phyloP scores from a whole-genome alignment of 495 filamentous ascomycete species.

The Neurospora sp. region DNA sequence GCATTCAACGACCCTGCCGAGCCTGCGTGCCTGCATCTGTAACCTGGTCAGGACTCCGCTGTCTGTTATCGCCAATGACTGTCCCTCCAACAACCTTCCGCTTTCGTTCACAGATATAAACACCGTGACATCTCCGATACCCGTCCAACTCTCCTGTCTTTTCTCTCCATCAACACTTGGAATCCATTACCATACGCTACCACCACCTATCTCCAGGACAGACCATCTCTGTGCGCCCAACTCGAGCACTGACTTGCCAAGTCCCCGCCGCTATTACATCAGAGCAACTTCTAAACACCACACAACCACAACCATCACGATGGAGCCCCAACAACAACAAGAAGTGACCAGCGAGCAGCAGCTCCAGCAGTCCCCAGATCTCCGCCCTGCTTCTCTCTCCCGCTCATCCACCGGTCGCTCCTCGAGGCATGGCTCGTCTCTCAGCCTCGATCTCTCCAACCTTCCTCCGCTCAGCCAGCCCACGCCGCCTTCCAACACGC shows the following conservation, averaged over 20 bases:
- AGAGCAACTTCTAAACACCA: neutral
- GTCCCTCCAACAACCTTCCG: neutral
- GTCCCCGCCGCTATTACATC: neutral
- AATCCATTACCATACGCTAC: neutral
- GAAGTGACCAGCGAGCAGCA: neutral
- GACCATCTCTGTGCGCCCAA: neutral
- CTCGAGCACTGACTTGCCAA: neutral
- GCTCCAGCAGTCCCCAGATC: neutral
- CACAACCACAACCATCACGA: neutral
- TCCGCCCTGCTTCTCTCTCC: conserved; percentile 22
- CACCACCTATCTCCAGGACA: neutral
- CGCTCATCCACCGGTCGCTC: conserved; percentile 20
- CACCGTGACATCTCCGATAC: neutral
- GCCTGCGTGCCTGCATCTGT: neutral
- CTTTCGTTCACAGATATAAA: neutral
- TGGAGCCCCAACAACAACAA: neutral
- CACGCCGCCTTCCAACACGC: conserved; percentile 80
- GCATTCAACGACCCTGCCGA: neutral
- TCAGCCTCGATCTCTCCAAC: conserved; percentile 72
- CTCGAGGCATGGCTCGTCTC: conserved; percentile 38
- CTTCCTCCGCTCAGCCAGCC: conserved; percentile 72
- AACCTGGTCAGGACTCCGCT: neutral
- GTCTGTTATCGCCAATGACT: neutral
- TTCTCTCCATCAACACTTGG: neutral
- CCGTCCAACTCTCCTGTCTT: neutral